phyloP scores from a whole-genome alignment of 805 yeast species.

The Cyberlindnera mississippiensis region DNA sequence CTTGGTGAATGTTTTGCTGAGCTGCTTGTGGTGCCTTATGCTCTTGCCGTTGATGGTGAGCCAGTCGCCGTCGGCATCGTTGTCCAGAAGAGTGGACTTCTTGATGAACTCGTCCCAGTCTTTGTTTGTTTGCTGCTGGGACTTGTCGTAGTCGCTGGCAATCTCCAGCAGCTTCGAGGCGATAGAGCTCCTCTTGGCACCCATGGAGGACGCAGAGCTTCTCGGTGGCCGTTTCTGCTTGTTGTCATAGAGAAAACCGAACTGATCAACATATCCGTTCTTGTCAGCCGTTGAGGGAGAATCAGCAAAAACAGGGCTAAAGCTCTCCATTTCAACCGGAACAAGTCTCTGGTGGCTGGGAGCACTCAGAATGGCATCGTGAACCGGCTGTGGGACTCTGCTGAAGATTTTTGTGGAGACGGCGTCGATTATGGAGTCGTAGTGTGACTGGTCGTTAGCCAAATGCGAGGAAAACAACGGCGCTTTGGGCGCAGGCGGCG shows the following conservation, averaged over 20 bases:
- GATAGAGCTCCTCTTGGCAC: slow-evolving; percentile 1
- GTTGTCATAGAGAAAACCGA: slow-evolving; percentile 43
- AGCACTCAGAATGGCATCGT: slow-evolving; percentile 17
- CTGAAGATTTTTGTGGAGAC: slow-evolving; percentile 20
- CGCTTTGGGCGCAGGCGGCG: slow-evolving; percentile 7
- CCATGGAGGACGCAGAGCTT: not conserved
- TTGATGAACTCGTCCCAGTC: slow-evolving; percentile 45
- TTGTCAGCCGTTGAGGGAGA: slow-evolving; percentile 28
- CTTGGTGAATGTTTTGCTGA: slow-evolving; percentile 30
- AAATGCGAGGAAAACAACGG: not conserved
- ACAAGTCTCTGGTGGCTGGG: slow-evolving; percentile 5
- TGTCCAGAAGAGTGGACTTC: slow-evolving; percentile 28
- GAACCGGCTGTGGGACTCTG: slow-evolving; percentile 23
- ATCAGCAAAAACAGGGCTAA: slow-evolving; percentile 27
- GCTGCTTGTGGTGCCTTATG: slow-evolving; percentile 24
- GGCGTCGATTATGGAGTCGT: slow-evolving; percentile 11
- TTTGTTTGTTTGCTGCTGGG: slow-evolving; percentile 34
- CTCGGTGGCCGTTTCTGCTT: slow-evolving; percentile 3
- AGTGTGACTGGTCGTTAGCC: slow-evolving; percentile 1
- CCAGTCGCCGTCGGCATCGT: slow-evolving; percentile 29
- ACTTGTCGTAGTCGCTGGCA: slow-evolving; percentile 42
- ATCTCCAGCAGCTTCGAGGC: slow-evolving; percentile 22
- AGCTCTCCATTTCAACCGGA: slow-evolving; percentile 43
- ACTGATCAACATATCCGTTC: slow-evolving; percentile 38
- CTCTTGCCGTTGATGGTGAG: slow-evolving; percentile 39